phyloP scores from a whole-genome alignment of 2,329 filamentous ascomycete species.

The Escovopsis weberi region DNA sequence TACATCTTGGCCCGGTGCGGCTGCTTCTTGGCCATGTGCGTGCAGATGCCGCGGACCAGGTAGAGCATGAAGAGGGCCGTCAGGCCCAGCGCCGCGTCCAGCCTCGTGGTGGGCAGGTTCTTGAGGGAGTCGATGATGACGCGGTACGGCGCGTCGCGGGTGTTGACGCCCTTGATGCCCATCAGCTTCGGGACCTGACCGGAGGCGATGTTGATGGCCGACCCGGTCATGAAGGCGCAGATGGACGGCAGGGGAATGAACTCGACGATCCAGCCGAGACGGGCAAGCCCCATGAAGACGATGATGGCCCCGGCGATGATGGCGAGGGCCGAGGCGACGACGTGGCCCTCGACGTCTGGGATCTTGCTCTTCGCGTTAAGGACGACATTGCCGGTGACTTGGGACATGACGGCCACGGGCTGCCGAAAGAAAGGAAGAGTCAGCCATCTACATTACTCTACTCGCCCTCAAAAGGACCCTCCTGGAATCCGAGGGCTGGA shows the following conservation, averaged over 20 bases:
- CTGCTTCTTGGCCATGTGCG: conserved; percentile 48
- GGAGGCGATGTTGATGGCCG: conserved; percentile 33
- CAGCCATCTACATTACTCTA: conserved; percentile 6
- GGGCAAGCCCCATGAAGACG: conserved; percentile 32
- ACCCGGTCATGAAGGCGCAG: conserved; percentile 40
- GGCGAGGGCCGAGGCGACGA: conserved; percentile 33
- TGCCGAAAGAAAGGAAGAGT: conserved; percentile 3
- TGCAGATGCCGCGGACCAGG: conserved; percentile 47
- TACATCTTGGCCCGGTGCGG: conserved; percentile 53
- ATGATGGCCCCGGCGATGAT: conserved; percentile 34
- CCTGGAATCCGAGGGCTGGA: too few species aligned
- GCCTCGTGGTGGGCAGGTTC: conserved; percentile 29
- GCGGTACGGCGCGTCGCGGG: conserved; percentile 30
- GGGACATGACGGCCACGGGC: conserved; percentile 42
- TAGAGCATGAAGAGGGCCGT: conserved; percentile 56
- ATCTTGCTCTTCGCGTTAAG: conserved; percentile 21
- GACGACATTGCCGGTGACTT: conserved; percentile 35
- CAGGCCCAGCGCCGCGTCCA: conserved; percentile 63
- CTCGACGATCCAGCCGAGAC: conserved; percentile 39
- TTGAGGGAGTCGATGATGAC: conserved; percentile 38
- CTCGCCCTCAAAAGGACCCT: background rate
- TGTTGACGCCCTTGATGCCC: conserved; percentile 35
- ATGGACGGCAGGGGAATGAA: conserved; percentile 38
- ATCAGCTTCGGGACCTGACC: conserved; percentile 37
- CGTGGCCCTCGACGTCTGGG: conserved; percentile 25